A percentile compares a stretch with the other conserved stretches of the same genome.
Evolutionary conservation across 1,284 basidiomycete genomes (phyloP).

Genomic region (Apiotrichum mycotoxinovorans): DNA sequence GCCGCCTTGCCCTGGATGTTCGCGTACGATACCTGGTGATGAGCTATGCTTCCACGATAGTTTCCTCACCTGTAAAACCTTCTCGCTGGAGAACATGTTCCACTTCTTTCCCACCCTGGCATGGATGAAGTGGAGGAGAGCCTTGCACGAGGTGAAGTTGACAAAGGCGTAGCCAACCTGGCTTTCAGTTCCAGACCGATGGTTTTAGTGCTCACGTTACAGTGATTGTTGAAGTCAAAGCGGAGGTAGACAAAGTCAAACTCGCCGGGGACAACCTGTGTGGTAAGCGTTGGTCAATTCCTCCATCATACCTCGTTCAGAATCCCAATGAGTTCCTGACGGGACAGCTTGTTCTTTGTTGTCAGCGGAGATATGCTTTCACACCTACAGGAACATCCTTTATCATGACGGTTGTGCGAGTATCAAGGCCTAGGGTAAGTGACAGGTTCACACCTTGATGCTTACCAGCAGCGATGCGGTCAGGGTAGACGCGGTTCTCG

Average conservation of each 20-base stretch:
- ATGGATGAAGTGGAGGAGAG: constrained; percentile 39
- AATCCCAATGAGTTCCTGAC: constrained; percentile 45
- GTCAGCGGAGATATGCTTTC: background rate
- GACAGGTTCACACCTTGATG: background rate
- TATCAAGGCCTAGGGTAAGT: background rate
- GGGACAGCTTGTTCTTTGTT: constrained; percentile 47
- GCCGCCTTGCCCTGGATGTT: constrained; percentile 48
- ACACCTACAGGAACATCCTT: constrained; percentile 50
- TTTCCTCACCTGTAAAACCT: constrained; percentile 46
- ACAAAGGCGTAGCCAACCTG: constrained; percentile 49
- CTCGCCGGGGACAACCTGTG: constrained; percentile 43
- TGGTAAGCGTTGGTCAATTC: background rate
- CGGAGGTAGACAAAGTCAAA: constrained; percentile 50
- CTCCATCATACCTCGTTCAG: constrained; percentile 35
- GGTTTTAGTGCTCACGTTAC: constrained; percentile 40
- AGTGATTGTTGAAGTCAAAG: constrained; percentile 49
- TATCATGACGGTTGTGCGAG: constrained; percentile 48
- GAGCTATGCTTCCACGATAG: background rate
- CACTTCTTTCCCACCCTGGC: constrained; percentile 45
- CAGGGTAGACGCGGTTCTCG: constrained; percentile 39
- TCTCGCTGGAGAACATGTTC: constrained; percentile 49
- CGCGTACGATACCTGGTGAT: constrained; percentile 45
- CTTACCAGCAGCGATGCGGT: constrained; percentile 36
- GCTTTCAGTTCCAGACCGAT: background rate
- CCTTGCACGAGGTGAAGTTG: constrained; percentile 42